Conservation (phyloP, 768 basidiomycete species). For the Rhodotorula sphaerocarpa region DNA sequence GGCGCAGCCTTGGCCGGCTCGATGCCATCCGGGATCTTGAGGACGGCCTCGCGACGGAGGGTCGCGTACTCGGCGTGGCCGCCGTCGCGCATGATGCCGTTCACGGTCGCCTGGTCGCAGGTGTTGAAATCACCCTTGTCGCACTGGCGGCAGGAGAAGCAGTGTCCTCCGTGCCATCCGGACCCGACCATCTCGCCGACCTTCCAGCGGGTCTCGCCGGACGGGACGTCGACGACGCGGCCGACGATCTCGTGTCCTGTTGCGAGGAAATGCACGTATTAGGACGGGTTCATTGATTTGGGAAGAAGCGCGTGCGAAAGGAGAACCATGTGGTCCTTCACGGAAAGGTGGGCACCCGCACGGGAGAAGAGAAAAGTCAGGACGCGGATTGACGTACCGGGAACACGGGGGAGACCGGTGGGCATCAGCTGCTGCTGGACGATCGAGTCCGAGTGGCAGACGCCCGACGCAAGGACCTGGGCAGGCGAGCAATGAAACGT, state of each 20-base stretch:
- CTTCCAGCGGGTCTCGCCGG: slow-evolving; percentile 34
- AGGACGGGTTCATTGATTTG: too few relatives aligned
- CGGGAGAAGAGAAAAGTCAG: too few relatives aligned
- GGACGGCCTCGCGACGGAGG: slow-evolving; percentile 34
- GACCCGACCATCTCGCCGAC: slow-evolving; percentile 37
- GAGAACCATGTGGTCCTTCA: background rate
- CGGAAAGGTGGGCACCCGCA: background rate
- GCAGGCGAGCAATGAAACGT: background rate
- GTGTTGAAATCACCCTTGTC: slow-evolving; percentile 20
- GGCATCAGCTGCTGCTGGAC: slow-evolving; percentile 17
- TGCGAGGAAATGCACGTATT: too few relatives aligned
- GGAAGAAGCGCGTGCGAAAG: slow-evolving; percentile 1
- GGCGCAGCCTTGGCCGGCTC: slow-evolving; percentile 33
- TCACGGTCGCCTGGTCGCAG: slow-evolving; percentile 37
- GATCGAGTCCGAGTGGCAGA: slow-evolving; percentile 24
- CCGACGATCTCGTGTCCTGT: slow-evolving; percentile 35
- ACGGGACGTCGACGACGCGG: slow-evolving; percentile 30
- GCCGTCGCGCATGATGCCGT: slow-evolving; percentile 29
- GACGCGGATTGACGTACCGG: background rate
- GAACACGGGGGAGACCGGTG: slow-evolving; percentile 11
- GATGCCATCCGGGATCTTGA: slow-evolving; percentile 24
- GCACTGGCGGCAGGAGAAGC: slow-evolving; percentile 4
- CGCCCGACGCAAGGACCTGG: slow-evolving; percentile 26
- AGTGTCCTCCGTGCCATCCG: slow-evolving; percentile 32
- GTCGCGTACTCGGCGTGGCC: slow-evolving; percentile 40